A percentile compares a stretch with the other conserved stretches of the same genome.
These are phyloP conservation scores for Solanum arcanum DNA, from an alignment of 257 asterid species.

Conservation along the genomic window DNA sequence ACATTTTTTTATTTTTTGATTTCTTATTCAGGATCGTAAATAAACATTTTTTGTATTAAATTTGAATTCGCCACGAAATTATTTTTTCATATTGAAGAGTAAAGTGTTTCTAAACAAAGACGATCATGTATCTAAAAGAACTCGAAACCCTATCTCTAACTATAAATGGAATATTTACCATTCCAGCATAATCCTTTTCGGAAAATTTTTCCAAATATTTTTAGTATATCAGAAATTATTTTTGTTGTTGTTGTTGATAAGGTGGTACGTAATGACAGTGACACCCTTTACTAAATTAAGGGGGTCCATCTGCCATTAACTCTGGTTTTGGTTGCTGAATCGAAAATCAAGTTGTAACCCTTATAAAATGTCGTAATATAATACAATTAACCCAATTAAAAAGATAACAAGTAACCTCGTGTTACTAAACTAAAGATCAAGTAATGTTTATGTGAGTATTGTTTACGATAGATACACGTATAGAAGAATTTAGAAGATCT, in stretches of 20 bases:
- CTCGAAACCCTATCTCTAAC: fast-evolving
- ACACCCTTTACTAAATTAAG: background rate
- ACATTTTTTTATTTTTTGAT: too few species aligned
- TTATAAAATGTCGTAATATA: background rate
- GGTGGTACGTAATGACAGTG: background rate
- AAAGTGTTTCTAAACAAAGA: too few species aligned
- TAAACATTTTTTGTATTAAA: too few species aligned
- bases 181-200: too few species aligned
- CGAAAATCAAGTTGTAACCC: background rate
- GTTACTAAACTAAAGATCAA: background rate
- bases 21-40: background rate
- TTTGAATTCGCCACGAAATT: too few species aligned
- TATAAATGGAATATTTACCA: too few species aligned
- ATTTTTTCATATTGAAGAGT: too few species aligned
- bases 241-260: background rate
- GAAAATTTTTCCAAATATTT: background rate
- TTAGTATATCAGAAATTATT: background rate
- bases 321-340: background rate
- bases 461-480: background rate
- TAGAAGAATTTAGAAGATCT: background rate
- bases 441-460: too few species aligned
- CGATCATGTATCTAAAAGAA: too few species aligned
- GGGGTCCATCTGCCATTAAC: background rate
- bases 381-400: background rate
- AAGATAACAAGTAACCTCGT: background rate